Base-by-base conservation (phyloP, 352 stramenopile species). In the Globisporangium cystogenes region DNA sequence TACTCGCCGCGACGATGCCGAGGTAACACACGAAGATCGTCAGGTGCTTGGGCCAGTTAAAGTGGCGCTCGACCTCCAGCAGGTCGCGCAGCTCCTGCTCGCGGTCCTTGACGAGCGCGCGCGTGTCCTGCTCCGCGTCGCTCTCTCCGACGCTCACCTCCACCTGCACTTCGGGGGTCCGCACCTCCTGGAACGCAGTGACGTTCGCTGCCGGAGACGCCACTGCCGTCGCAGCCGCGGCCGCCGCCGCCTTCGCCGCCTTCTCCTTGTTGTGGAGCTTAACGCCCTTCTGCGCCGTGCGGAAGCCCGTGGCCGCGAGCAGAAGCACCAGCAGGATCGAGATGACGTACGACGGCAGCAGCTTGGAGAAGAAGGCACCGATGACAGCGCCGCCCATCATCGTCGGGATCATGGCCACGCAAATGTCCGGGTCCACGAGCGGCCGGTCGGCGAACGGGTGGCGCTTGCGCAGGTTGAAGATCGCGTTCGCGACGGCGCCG, bases 401-500 rank as follows among this genome's bases (percentile, higher is more conserved):
- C 21, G 75, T 62, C 43, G 76, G 76, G 51, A 87, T 82, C 72
- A 85, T 87, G 26, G 66, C 70, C 20, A 86, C 53, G 10, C 63
- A 68, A 10, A 87, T 60, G 35, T 86, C 72, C 7, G 74, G 59
- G 39, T 87, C 72, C 21, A 87, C 73, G 20, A 87, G 60, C n/a
- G 74, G 74, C 1, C 74, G 72, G 39, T 86, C 62, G 4, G 64
- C 72, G n/a, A 53, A 68, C 45, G 76, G 72, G 43, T 87, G 74
- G 33, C 74, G 72, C 59, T 86, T 84, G 51, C 63, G 74, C 51
- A 84, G 35, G 51, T 87, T 85, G 57, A 84, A 83, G 44, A 68
- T 72, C 7, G 76, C 72, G 47, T 86, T 87, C 24, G 76, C 76
- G 31, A 84, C 64, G 16, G 74, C 74, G 23, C 74, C 76, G 48